Conservation (phyloP, 345 rosid genomes). For the Linum trigynum region DNA sequence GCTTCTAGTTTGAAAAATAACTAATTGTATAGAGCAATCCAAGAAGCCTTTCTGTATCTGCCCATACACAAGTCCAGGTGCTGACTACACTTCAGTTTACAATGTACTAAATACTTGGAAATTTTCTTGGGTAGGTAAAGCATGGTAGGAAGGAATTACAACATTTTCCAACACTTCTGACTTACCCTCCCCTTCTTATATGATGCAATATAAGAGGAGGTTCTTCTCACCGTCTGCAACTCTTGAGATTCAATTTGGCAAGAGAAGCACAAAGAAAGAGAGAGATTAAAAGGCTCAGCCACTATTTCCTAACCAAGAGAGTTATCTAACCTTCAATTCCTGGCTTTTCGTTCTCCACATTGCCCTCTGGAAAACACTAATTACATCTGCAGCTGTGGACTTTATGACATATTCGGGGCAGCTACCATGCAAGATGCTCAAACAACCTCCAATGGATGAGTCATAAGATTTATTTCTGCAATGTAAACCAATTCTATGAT, state of each 20-base stretch:
- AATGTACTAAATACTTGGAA: no score
- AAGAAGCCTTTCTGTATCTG: not conserved
- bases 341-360: slow-evolving; percentile 63
- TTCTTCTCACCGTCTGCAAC: not conserved
- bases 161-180: no score
- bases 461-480: slow-evolving; percentile 62
- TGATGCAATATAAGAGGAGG: not conserved
- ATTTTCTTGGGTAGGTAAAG: no score
- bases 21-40: not conserved
- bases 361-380: slow-evolving; percentile 44
- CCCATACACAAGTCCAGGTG: not conserved
- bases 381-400: slow-evolving; percentile 58
- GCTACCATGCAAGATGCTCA: slow-evolving; percentile 40
- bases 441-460: slow-evolving; percentile 73
- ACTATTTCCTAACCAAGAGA: slow-evolving; percentile 9
- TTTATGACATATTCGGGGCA: slow-evolving; percentile 66
- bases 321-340: slow-evolving; percentile 64
- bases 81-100: no score
- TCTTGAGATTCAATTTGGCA: not conserved
- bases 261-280: not conserved
- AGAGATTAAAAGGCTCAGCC: not conserved
- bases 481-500: slow-evolving; percentile 13
- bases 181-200: not conserved
- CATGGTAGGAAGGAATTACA: no score
- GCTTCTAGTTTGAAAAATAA: no score